Evolutionary conservation across 108 stramenopile species (phyloP), one percentile per base, ranked within the genome.

Genomic region (Skeletonema grethae): DNA sequence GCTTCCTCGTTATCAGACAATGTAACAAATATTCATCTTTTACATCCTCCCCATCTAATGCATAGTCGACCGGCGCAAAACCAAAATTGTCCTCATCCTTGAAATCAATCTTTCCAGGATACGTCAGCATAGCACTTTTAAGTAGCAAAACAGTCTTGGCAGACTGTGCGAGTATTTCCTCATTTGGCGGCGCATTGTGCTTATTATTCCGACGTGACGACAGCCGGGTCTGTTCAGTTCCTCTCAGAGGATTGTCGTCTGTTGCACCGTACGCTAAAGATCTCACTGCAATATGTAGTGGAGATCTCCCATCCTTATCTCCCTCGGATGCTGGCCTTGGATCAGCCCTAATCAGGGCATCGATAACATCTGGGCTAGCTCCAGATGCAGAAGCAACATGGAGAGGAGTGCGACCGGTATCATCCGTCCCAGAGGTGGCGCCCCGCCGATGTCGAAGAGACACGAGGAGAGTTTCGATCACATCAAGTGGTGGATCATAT

Each of bases 351-450:
- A 56, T 60, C 48, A 79, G 39, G 20, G 78, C 78, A 20, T 72
- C 71, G 43, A 79, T 67, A n/a, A 72, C 66, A 1, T 11, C 22
- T 1, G 53, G 32, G 16, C 20, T 15, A 9, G 78, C 78, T 2
- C 78, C 78, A 41, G 16, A 79, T 7, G 66, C 70, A n/a, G 65
- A 65, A n/a, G 78, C 78, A 43, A 79, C 71, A 46, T 79, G 78
- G n/a, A 79, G 46, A 7, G 78, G 78, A 7, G 71, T 79, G n/a
- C 66, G 48, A 0, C 78, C 71, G 22, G 34, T 1, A 5, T 61
- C 48, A 46, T 79, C 78, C 5, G 32, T 71, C 20, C 65, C 66
- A 55, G 36, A 65, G 9, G 71, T 79, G 66, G 32, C 43, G 9
- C 65, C 70, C 36, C 29, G 28, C 9, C 77, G 41, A 29, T 68